phyloP scores from a whole-genome alignment of 352 stramenopile genomes.

The Pythium rishiriense region DNA sequence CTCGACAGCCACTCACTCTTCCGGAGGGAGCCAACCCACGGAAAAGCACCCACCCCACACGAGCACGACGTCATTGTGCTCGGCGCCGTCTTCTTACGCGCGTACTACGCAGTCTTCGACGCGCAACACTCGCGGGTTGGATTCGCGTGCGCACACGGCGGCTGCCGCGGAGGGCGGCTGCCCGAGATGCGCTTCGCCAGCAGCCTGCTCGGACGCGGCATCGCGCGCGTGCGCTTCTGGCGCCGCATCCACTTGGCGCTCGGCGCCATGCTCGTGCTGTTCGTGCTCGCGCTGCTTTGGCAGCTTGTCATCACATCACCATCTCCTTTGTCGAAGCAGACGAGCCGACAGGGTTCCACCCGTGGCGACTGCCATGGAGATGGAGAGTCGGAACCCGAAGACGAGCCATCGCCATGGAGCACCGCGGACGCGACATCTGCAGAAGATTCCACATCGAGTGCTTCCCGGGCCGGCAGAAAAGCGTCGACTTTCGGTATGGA shows the following conservation, averaged over 20 bases:
- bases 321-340: not conserved
- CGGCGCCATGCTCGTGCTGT: conserved; percentile 35
- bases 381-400: conserved; percentile 18
- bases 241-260: conserved; percentile 36
- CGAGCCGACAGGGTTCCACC: not conserved
- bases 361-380: conserved; percentile 4
- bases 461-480: not conserved
- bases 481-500: conserved; percentile 4
- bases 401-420: conserved; percentile 15
- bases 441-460: conserved; percentile 2
- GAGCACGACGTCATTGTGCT: conserved; percentile 50
- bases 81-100: conserved; percentile 60
- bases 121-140: conserved; percentile 36
- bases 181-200: conserved; percentile 22
- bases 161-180: conserved; percentile 10
- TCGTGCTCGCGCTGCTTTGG: conserved; percentile 39
- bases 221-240: conserved; percentile 35
- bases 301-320: conserved; percentile 25
- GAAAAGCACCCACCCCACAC: conserved; percentile 13
- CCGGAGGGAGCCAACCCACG: conserved; percentile 1
- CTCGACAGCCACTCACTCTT: conserved; percentile 54
- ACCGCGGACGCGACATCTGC: not conserved
- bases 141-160: conserved; percentile 59
- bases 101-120: conserved; percentile 75
- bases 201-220: conserved; percentile 1